Evolutionary conservation across 2,329 filamentous ascomycete genomes (phyloP), one percentile per base, ranked within the genome.

Genomic region (Aspergillus spinulosporus): DNA sequence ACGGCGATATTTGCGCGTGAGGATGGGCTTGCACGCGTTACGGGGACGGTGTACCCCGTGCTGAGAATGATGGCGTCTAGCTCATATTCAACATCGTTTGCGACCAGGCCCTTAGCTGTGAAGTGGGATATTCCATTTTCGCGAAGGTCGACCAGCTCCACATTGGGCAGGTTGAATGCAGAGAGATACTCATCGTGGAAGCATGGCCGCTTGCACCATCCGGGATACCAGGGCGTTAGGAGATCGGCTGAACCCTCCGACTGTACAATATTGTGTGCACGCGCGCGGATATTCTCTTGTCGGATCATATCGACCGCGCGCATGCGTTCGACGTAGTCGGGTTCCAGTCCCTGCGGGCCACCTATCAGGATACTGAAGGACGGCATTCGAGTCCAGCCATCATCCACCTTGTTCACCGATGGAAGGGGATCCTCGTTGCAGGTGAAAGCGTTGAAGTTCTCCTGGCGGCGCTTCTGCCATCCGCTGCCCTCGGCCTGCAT

Each of bases 131-230:
- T 0, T 5, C 11, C 29, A 1, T 7, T 4, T 14, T 39, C 8
- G 15, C 32, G 40, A 8, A 36, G 87, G 65, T 88, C 83, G 12
- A 88, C 74, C 0, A 88, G 78, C 4, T 77, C 75, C 3, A 88
- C 85, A 62, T 85, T 80, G 0, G 76, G 69, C 31, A 65, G 66
- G 69, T 88, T 88, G 77, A 88, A 88, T 0, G 79, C 62, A 2
- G 75, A 64, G 0, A 88, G 76, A 14, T 66, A 69, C 4, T 79
- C 76, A 62, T 87, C 82, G 68, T 83, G 82, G 69, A 86, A 87
- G 40, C 75, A 80, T 0, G 85, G 84, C 0, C 85, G 79, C 67
- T 88, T 88, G 74, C 85, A 88, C 78, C 81, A 86, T 0, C 71
- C 70, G 0, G 81, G 78, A 64, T 87, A 88, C 81, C 82, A 86